Percentiles rank a stretch among this genome's conserved stretches.
phyloP scores from a whole-genome alignment of 352 stramenopile species.

The Globisporangium megalacanthum region DNA sequence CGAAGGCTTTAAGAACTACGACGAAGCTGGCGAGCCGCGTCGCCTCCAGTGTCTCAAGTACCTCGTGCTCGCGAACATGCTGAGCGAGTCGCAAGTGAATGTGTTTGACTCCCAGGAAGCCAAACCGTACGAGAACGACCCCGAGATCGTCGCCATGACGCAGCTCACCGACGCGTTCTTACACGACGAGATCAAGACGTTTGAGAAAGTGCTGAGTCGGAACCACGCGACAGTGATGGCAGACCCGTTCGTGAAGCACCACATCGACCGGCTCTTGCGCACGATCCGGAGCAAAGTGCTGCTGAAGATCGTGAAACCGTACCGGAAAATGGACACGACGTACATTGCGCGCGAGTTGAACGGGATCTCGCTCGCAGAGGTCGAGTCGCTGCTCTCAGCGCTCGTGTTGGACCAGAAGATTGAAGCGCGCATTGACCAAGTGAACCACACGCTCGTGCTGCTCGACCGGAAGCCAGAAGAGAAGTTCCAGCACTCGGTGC shows the following conservation, averaged over 20 bases:
- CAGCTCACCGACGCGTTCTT: slow-evolving; percentile 94
- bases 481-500: slow-evolving; percentile 65
- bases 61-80: slow-evolving; percentile 93
- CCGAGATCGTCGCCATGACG: slow-evolving; percentile 95
- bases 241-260: slow-evolving; percentile 94
- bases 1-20: slow-evolving; percentile 95
- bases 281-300: slow-evolving; percentile 95
- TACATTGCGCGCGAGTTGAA: slow-evolving; percentile 93
- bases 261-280: slow-evolving; percentile 91
- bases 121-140: slow-evolving; percentile 92
- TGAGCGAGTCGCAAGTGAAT: slow-evolving; percentile 93
- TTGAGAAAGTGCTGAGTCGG: slow-evolving; percentile 88
- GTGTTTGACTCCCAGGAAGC: slow-evolving; percentile 93
- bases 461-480: slow-evolving; percentile 55
- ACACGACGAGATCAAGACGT: slow-evolving; percentile 93
- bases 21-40: slow-evolving; percentile 92
- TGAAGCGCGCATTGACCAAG: slow-evolving; percentile 90
- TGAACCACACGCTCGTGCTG: slow-evolving; percentile 72
- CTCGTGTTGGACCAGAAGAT: slow-evolving; percentile 35
- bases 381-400: slow-evolving; percentile 83
- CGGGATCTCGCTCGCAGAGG: slow-evolving; percentile 83
- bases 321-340: slow-evolving; percentile 88
- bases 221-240: slow-evolving; percentile 89
- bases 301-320: slow-evolving; percentile 91
- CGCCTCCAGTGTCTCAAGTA: slow-evolving; percentile 94